Evolutionary conservation across 208 protist genomes (phyloP), one percentile per base, ranked within the genome.

Genomic region (Trypanosoma vivax): DNA sequence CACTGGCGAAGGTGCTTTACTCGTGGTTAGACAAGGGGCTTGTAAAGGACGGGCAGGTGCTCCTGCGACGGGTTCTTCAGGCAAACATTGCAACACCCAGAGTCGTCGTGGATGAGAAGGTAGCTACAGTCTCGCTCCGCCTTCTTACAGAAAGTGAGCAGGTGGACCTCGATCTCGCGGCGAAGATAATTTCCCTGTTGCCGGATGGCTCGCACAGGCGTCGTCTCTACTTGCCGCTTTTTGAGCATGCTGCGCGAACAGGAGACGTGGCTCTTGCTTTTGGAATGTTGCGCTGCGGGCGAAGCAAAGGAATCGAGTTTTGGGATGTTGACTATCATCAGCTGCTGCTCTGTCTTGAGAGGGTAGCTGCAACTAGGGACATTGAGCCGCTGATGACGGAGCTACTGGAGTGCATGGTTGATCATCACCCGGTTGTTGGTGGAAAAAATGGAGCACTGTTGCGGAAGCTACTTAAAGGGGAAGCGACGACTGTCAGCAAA

Each of bases 311-410:
- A 6, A 62, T 89, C 13, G 81, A 90, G 65, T 65, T 93, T 48
- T 93, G 86, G 83, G 86, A 93, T 66, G 70, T 47, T 3, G 86
- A 93, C 60, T 93, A 75, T 42, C 35, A 80, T 34, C 51, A 76
- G 24, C 19, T 90, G 9, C 51, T 93, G n/a, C 9, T 11, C 21
- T 71, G 61, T 30, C 31, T 88, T 2, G n/a, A 43, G 31, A 41
- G 30, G n/a, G 19, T 30, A 25, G 29, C 45, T 31, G 14, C 30
- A 18, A n/a, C 21, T 10, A 2, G 40, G 49, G 14, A 31, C 16
- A 30, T 19, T 25, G 54, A 33, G 0, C n/a, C 5, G 7, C 0
- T 6, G 16, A 49, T 75, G 18, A 1, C 61, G 18, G 65, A 60
- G 42, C 42, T 82, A 14, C 50, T 85, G 13, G 35, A 51, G 24